Percentiles rank a stretch among this genome's conserved stretches.
These are phyloP conservation scores for Spergularia bocconei DNA, from an alignment of 148 eudicot species.

Conservation along the genomic window DNA sequence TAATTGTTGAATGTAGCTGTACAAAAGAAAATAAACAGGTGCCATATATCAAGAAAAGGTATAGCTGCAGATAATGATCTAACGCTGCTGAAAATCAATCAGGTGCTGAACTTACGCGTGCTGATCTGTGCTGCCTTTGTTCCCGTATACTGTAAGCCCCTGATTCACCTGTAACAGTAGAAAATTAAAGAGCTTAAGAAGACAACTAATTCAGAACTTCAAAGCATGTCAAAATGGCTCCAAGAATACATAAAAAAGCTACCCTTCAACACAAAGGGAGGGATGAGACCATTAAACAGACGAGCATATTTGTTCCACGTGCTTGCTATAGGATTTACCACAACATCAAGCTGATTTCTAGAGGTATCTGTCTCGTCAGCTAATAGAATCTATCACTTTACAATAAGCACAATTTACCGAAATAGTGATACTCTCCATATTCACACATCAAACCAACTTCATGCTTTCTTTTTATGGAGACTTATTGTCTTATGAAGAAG, in stretches of 20 bases:
- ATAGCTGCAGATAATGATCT: not conserved
- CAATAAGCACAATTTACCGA: not conserved
- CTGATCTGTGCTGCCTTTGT: constrained; percentile 99
- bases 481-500: not conserved
- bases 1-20: constrained; percentile 96
- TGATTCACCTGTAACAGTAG: constrained; percentile 70
- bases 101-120: constrained; percentile 70
- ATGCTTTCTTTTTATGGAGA: not conserved
- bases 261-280: constrained; percentile 10
- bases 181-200: constrained; percentile 9
- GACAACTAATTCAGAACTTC: not conserved
- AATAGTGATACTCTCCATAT: not conserved
- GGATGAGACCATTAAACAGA: not conserved
- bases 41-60: not conserved
- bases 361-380: not conserved
- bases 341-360: not conserved
- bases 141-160: constrained; percentile 90
- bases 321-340: not conserved
- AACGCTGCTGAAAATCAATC: not conserved
- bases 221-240: not conserved
- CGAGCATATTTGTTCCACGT: not conserved
- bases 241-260: not conserved
- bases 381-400: not conserved
- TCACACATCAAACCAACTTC: not conserved
- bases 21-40: not conserved